Evolutionary conservation across 1,139 yeast genomes (phyloP).

Genomic region (Sugiyamaella novakii): DNA sequence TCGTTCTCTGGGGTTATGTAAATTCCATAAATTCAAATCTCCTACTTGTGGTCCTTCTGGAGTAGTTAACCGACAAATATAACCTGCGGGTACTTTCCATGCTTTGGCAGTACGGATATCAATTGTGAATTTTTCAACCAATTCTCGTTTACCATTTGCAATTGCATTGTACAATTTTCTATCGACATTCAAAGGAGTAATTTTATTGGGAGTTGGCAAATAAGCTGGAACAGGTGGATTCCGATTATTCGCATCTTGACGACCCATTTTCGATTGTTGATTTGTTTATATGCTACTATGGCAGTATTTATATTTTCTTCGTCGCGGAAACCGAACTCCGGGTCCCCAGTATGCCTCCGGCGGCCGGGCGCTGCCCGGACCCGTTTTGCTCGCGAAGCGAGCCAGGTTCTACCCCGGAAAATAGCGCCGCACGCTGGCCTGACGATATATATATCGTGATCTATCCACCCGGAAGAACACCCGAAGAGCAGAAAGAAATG

Average conservation of each 20-base stretch:
- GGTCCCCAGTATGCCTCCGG: too few species aligned
- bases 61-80: constrained; percentile 59
- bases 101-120: constrained; percentile 62
- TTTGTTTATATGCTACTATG: too few species aligned
- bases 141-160: constrained; percentile 46
- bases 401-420: too few species aligned
- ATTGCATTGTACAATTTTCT: constrained; percentile 47
- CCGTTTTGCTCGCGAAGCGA: too few species aligned
- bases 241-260: constrained; percentile 15
- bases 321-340: too few species aligned
- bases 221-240: constrained; percentile 56
- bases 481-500: too few species aligned
- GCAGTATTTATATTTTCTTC: too few species aligned
- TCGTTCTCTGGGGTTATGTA: constrained; percentile 61
- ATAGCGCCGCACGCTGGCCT: too few species aligned
- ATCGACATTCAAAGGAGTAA: constrained; percentile 56
- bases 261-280: too few species aligned
- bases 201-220: constrained; percentile 52
- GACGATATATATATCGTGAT: too few species aligned
- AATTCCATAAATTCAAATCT: constrained; percentile 66
- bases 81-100: constrained; percentile 61
- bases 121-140: constrained; percentile 47
- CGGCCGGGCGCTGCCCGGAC: too few species aligned
- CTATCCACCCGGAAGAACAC: too few species aligned
- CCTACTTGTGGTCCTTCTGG: constrained; percentile 75